Base-by-base conservation (phyloP, 2,329 filamentous ascomycete genomes). In the Nannizzia gypsea region DNA sequence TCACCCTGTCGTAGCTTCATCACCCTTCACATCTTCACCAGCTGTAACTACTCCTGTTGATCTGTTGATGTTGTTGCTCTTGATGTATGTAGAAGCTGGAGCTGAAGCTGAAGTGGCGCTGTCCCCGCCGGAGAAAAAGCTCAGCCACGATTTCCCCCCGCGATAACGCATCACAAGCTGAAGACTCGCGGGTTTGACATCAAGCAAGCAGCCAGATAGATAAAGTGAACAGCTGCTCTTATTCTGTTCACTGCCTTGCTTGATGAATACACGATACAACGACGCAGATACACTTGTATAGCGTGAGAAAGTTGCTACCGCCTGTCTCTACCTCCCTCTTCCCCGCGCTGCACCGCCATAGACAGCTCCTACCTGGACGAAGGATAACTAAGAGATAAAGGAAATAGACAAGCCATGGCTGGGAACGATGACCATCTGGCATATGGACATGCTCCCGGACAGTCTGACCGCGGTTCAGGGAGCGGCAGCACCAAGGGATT, bases 361-460 rank as follows among this genome's bases (percentile, higher is more conserved):
- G 42, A 11, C 31, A 36, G 31, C 31, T 36, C 42, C n/a, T 11
- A 17, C 15, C n/a, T 15, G n/a, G 38, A 3, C 1, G 20, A 15
- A 22, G 22, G 28, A 56, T 9, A 55, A 31, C 9, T 31, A 17
- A 6, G n/a, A n/a, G n/a, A 8, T 13, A 36, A 8, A 11, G 31
- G 31, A 11, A 36, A 36, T 3, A 36, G 13, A 11, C 9, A 48
- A 38, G 54, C 24, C 17, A 76, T 76, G 73, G 71, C 73, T 17
- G 66, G 71, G 56, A 67, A 74, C 60, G 77, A 82, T 64, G 78
- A 83, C 65, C 73, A 76, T 62, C 67, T 83, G 67, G 81, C 81
- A 59, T 83, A 83, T 67, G 81, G 81, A 63, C 76, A 79, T 38
- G 80, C 80, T 64, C 71, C 77, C 60, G 69, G 66, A 34, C 67